phyloP scores from a whole-genome alignment of 768 basidiomycete genomes.

The Boletellus ananiceps region DNA sequence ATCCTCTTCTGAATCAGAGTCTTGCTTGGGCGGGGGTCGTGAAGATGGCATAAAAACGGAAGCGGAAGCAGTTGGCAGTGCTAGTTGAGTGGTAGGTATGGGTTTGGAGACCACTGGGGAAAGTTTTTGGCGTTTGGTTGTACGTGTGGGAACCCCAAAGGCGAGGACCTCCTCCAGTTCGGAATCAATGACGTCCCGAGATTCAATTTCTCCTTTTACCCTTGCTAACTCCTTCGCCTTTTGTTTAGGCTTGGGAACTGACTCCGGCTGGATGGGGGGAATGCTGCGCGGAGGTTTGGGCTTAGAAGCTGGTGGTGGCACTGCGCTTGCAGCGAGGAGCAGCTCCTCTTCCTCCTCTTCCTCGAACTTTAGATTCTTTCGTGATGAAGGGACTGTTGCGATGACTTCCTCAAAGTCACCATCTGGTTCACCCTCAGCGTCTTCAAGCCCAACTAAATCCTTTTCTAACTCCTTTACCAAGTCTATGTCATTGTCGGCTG shows the following conservation, averaged over 20 bases:
- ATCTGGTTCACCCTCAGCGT: constrained; percentile 39
- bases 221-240: constrained; percentile 23
- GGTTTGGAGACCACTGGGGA: constrained; percentile 20
- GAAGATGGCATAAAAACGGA: constrained; percentile 30
- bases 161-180: constrained; percentile 43
- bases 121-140: constrained; percentile 31
- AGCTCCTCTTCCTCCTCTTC: constrained; percentile 30
- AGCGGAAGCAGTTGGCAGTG: constrained; percentile 36
- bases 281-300: constrained; percentile 28
- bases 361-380: constrained; percentile 27
- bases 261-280: constrained; percentile 22
- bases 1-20: constrained; percentile 43
- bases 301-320: constrained; percentile 26
- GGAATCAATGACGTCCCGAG: constrained; percentile 21
- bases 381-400: constrained; percentile 23
- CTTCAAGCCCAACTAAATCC: constrained; percentile 28
- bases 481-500: constrained; percentile 29
- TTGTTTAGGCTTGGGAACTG: constrained; percentile 23
- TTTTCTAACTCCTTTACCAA: constrained; percentile 27
- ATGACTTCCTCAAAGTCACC: constrained; percentile 44
- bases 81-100: constrained; percentile 26
- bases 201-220: constrained; percentile 20
- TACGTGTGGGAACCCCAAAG: constrained; percentile 44
- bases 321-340: constrained; percentile 19
- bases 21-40: constrained; percentile 27